These are phyloP conservation scores for Tagetes patula DNA, from an alignment of 129 eudicot genomes.

Conservation along the genomic window DNA sequence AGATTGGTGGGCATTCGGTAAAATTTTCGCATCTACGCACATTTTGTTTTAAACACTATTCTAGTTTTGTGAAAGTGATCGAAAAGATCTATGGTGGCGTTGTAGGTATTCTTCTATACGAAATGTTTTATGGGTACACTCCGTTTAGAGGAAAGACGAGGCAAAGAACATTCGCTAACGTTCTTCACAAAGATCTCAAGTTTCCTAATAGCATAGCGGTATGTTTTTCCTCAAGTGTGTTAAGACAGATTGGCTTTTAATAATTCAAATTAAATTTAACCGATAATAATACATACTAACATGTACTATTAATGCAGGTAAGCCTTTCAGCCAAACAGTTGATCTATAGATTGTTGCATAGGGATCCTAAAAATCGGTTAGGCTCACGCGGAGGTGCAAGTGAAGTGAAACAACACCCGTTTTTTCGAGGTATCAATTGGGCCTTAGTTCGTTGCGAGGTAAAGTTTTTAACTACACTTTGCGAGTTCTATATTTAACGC, in stretches of 20 bases:
- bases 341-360: conserved; percentile 79
- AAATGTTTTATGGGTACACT: conserved; percentile 93
- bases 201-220: conserved; percentile 82
- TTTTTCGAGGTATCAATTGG: conserved; percentile 92
- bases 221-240: conserved; percentile 12
- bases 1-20: conserved; percentile 99
- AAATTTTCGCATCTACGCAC: background rate
- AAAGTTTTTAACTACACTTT: background rate
- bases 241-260: no score
- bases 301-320: conserved; percentile 43
- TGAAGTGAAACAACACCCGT: conserved; percentile 86
- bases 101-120: conserved; percentile 82
- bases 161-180: conserved; percentile 92
- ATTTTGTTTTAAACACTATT: background rate
- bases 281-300: no score
- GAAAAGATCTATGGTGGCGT: conserved; percentile 12
- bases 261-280: no score
- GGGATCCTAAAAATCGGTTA: conserved; percentile 87
- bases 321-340: conserved; percentile 85
- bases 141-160: conserved; percentile 99
- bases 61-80: background rate
- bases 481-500: background rate
- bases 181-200: conserved; percentile 85
- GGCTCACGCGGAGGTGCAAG: conserved; percentile 93
- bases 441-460: conserved; percentile 95